These are phyloP conservation scores for Gastrolobium villosum DNA, from an alignment of 306 rosid species.

Conservation along the genomic window DNA sequence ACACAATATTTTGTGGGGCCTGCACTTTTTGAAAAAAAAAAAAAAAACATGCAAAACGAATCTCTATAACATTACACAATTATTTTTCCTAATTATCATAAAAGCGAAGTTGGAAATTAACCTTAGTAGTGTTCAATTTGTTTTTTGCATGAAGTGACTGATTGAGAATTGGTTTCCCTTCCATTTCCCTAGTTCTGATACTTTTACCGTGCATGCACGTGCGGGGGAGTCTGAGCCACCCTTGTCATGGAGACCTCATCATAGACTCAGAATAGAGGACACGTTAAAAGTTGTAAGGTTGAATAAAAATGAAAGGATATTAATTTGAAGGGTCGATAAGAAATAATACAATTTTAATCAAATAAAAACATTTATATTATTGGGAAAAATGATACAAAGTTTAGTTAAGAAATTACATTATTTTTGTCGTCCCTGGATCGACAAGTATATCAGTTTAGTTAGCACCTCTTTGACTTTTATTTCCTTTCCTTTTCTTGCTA, in stretches of 20 bases:
- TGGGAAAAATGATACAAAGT: not conserved
- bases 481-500: not conserved
- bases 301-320: no score
- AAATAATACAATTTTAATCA: no score
- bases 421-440: not conserved
- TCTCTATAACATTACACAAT: no score
- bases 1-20: no score
- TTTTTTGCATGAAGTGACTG: conserved; percentile 37
- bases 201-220: conserved; percentile 17
- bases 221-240: conserved; percentile 16
- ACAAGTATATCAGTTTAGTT: conserved; percentile 48
- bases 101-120: conserved; percentile 6
- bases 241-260: not conserved
- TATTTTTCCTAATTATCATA: no score
- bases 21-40: no score
- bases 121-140: conserved; percentile 37
- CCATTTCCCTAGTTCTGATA: no score
- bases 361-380: not conserved
- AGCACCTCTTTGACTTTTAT: conserved; percentile 54
- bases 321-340: no score
- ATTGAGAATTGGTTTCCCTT: conserved; percentile 20
- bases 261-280: no score
- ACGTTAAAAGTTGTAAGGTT: no score
- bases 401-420: not conserved
- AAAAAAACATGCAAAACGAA: no score